phyloP scores from a whole-genome alignment of 1,139 yeast species.

The Williopsis jadinii region DNA sequence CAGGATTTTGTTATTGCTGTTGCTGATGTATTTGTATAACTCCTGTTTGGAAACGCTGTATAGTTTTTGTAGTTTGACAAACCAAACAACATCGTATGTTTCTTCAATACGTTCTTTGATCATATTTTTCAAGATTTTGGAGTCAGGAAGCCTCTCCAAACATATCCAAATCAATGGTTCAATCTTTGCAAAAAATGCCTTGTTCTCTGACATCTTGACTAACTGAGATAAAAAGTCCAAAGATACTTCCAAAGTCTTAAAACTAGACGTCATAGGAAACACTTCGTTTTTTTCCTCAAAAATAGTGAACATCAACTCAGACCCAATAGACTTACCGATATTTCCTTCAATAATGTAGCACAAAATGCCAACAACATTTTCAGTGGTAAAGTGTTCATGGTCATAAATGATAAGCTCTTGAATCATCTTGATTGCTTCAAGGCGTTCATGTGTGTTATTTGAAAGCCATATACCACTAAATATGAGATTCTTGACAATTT shows the following conservation, averaged over 20 bases:
- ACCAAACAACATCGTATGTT: slow-evolving; percentile 28
- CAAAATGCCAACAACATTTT: slow-evolving; percentile 8
- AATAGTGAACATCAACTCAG: slow-evolving; percentile 21
- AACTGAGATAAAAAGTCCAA: slow-evolving; percentile 33
- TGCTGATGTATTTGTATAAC: slow-evolving; percentile 23
- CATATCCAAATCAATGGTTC: slow-evolving; percentile 37
- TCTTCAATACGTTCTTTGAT: slow-evolving; percentile 29
- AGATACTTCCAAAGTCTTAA: slow-evolving; percentile 24
- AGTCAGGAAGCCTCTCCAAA: slow-evolving; percentile 31
- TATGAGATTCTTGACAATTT: slow-evolving; percentile 22
- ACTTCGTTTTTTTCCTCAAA: slow-evolving; percentile 28
- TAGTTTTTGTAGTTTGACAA: slow-evolving; percentile 29
- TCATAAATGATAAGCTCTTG: slow-evolving; percentile 23
- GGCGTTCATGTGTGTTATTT: slow-evolving; percentile 16
- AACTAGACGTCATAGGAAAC: slow-evolving; percentile 31
- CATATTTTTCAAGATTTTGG: slow-evolving; percentile 16
- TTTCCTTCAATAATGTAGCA: slow-evolving; percentile 11
- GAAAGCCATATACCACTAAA: slow-evolving; percentile 19
- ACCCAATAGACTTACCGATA: slow-evolving; percentile 13
- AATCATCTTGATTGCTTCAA: slow-evolving; percentile 27
- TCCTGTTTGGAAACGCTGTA: slow-evolving; percentile 30
- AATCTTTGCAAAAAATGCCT: slow-evolving; percentile 23
- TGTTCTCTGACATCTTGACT: slow-evolving; percentile 27
- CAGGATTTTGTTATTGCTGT: slow-evolving; percentile 12
- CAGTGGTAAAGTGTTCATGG: slow-evolving; percentile 2